phyloP scores from a whole-genome alignment of 805 yeast genomes.

The Cyberlindnera japonica region DNA sequence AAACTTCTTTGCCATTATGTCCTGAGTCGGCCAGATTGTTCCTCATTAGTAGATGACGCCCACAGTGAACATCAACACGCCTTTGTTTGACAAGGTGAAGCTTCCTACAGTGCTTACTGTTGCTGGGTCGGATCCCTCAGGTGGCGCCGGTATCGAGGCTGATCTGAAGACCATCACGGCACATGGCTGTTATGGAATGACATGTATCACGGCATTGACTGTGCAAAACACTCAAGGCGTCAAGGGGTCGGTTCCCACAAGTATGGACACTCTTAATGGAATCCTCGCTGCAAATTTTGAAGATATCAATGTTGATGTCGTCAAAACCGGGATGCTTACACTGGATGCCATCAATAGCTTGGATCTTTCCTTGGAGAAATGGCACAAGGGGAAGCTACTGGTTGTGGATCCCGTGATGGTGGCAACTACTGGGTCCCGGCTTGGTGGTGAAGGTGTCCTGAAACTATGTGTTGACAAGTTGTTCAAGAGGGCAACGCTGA shows the following conservation, averaged over 20 bases:
- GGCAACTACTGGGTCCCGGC: constrained; percentile 68
- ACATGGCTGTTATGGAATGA: constrained; percentile 70
- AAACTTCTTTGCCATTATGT: too few relatives aligned
- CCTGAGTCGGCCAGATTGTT: too few relatives aligned
- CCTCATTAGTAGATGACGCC: too few relatives aligned
- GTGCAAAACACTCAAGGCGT: constrained; percentile 67
- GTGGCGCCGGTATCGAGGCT: constrained; percentile 92
- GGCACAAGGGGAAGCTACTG: constrained; percentile 34
- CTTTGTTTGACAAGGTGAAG: background rate
- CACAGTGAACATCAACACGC: constrained; percentile 1
- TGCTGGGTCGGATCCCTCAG: constrained; percentile 82
- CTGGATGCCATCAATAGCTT: constrained; percentile 35
- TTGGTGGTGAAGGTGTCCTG: constrained; percentile 48
- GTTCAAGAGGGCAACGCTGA: constrained; percentile 49
- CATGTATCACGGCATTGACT: constrained; percentile 75
- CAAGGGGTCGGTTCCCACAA: constrained; percentile 38
- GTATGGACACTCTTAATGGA: constrained; percentile 39
- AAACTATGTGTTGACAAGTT: constrained; percentile 40
- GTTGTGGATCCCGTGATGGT: constrained; percentile 84
- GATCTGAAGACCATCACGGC: constrained; percentile 77
- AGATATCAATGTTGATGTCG: constrained; percentile 61
- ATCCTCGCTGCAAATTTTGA: constrained; percentile 51
- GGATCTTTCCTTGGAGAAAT: constrained; percentile 48
- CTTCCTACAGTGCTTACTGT: constrained; percentile 38
- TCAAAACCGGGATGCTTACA: constrained; percentile 68